phyloP scores from a whole-genome alignment of 129 eudicot species.

The Lactuca saligna region DNA sequence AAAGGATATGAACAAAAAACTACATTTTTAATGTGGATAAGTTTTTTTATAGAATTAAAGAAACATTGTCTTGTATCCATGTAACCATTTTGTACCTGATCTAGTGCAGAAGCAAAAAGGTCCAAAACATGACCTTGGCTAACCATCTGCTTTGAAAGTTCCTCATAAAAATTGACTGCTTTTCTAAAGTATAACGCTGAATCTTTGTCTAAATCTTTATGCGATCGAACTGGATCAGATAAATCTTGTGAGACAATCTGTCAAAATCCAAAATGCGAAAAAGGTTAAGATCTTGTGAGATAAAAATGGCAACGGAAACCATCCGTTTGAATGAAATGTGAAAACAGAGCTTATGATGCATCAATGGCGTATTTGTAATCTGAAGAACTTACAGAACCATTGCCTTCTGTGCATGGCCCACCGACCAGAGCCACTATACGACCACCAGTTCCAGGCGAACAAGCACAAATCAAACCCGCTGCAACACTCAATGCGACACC shows the following conservation, averaged over 20 bases:
- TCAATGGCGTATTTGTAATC: no score
- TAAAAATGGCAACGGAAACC: background rate
- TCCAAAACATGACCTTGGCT: background rate
- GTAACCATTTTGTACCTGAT: background rate
- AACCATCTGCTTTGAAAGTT: background rate
- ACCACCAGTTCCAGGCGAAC: conserved; percentile 61
- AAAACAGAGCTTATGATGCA: background rate
- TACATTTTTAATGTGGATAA: no score
- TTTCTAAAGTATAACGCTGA: conserved; percentile 72
- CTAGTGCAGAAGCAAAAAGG: background rate
- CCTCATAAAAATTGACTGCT: background rate
- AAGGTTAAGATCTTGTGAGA: background rate
- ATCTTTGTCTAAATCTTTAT: conserved; percentile 86
- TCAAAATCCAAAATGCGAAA: background rate
- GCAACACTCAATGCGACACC: conserved; percentile 87
- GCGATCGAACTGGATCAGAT: conserved; percentile 87
- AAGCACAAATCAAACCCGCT: conserved; percentile 70
- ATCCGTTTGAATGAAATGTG: no score
- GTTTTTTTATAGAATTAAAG: no score
- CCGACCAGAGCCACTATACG: conserved; percentile 74
- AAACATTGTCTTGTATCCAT: no score
- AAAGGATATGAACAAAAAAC: no score
- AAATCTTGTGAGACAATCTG: conserved; percentile 82
- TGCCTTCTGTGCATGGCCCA: conserved; percentile 89
- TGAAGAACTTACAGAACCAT: conserved; percentile 53